These are phyloP conservation scores for Diaporthe citriasiana DNA, from an alignment of 2,329 filamentous ascomycete species.

Conservation along the genomic window DNA sequence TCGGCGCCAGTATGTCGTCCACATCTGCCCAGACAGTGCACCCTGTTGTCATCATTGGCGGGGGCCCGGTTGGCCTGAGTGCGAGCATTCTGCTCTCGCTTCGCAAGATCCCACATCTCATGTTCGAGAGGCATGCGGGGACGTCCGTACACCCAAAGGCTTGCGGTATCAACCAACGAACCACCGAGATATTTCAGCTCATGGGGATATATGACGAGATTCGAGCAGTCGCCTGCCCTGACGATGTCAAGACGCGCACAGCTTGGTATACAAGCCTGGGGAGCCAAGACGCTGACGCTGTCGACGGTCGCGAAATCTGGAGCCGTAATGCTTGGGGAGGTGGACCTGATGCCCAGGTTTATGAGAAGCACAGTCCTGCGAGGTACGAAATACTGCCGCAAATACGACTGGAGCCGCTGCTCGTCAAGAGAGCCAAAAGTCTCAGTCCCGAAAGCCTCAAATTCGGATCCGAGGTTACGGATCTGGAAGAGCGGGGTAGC, in stretches of 20 bases:
- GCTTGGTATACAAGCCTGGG: slow-evolving; percentile 53
- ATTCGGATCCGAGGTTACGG: slow-evolving; percentile 49
- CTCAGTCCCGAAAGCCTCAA: slow-evolving; percentile 50
- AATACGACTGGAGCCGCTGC: slow-evolving; percentile 54
- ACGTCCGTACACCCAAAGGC: slow-evolving; percentile 43
- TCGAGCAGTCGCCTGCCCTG: slow-evolving; percentile 24
- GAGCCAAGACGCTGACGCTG: slow-evolving; percentile 6
- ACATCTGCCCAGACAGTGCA: not conserved
- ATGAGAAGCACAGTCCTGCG: slow-evolving; percentile 44
- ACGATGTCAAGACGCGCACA: slow-evolving; percentile 43
- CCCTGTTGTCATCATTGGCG: slow-evolving; percentile 38
- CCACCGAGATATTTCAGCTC: slow-evolving; percentile 30
- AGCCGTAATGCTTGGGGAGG: slow-evolving; percentile 50
- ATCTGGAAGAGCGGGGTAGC: slow-evolving; percentile 44
- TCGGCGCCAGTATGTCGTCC: not conserved
- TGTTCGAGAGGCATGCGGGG: slow-evolving; percentile 42
- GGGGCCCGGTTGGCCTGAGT: slow-evolving; percentile 41
- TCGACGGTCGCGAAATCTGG: slow-evolving; percentile 48
- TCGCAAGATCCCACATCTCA: slow-evolving; percentile 40
- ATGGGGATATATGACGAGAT: slow-evolving; percentile 34
- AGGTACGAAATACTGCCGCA: slow-evolving; percentile 51
- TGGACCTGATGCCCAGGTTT: slow-evolving; percentile 47
- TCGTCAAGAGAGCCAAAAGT: slow-evolving; percentile 48
- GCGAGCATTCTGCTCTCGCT: slow-evolving; percentile 41
- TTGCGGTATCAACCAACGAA: slow-evolving; percentile 37